A percentile compares a stretch with the other conserved stretches of the same genome.
These are phyloP conservation scores for Casuarina glauca DNA, from an alignment of 306 rosid species.

Conservation along the genomic window DNA sequence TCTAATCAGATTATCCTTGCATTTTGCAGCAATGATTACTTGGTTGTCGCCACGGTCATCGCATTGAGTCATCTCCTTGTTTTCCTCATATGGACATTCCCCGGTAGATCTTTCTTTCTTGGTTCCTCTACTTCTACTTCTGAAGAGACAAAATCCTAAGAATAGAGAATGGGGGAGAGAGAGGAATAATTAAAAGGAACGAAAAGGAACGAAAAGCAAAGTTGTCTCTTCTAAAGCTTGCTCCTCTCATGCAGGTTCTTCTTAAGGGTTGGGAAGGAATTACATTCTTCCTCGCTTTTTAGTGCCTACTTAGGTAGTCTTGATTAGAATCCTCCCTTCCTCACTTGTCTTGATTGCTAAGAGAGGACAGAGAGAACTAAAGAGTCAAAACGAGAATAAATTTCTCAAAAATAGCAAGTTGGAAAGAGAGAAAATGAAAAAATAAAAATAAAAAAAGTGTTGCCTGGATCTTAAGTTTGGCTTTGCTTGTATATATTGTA, in stretches of 20 bases:
- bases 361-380: slow-evolving; percentile 19
- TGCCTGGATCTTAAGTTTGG: slow-evolving; percentile 73
- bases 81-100: slow-evolving; percentile 41
- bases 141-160: slow-evolving; percentile 16
- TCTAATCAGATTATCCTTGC: slow-evolving; percentile 46
- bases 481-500: slow-evolving; percentile 26
- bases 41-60: slow-evolving; percentile 43
- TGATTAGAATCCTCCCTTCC: slow-evolving; percentile 27
- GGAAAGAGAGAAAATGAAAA: slow-evolving; percentile 24
- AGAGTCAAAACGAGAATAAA: slow-evolving; percentile 34
- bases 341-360: slow-evolving; percentile 21
- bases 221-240: slow-evolving; percentile 52
- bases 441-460: slow-evolving; percentile 7
- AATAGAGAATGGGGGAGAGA: slow-evolving; percentile 21
- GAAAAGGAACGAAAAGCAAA: slow-evolving; percentile 31
- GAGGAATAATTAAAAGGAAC: slow-evolving; percentile 28
- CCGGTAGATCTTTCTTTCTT: slow-evolving; percentile 29
- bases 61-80: slow-evolving; percentile 54
- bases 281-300: slow-evolving; percentile 49
- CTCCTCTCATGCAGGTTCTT: slow-evolving; percentile 47
- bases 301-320: slow-evolving; percentile 30
- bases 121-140: slow-evolving; percentile 29
- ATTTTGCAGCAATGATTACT: slow-evolving; percentile 36
- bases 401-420: slow-evolving; percentile 37
- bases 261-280: slow-evolving; percentile 47